Conservation (phyloP, 768 basidiomycete genomes). For the Lentinula aciculospora region DNA sequence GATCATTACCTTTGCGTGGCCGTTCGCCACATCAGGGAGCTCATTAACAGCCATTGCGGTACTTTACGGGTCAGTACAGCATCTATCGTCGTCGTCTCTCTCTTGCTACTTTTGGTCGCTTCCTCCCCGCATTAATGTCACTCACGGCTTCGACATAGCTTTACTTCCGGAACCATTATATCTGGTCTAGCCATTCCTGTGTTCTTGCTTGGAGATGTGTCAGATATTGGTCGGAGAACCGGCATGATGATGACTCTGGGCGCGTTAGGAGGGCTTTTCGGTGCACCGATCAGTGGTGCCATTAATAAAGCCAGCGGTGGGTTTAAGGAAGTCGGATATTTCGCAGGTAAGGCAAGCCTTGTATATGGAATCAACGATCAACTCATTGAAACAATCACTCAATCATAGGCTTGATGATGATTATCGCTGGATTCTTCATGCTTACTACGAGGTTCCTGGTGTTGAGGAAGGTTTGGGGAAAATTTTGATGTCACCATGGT, state of each 20-base stretch:
- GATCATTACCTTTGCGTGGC: constrained; percentile 66
- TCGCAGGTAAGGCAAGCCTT: constrained; percentile 34
- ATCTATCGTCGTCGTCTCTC: constrained; percentile 18
- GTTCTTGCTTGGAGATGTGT: constrained; percentile 52
- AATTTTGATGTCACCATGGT: not conserved
- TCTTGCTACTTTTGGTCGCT: not conserved
- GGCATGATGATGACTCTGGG: constrained; percentile 62
- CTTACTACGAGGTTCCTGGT: constrained; percentile 23
- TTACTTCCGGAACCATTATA: constrained; percentile 58
- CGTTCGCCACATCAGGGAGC: constrained; percentile 41
- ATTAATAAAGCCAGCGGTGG: constrained; percentile 48
- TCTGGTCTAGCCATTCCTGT: constrained; percentile 52
- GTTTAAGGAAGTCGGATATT: constrained; percentile 50
- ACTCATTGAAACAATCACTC: not conserved
- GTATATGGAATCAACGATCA: not conserved
- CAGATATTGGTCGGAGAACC: constrained; percentile 58
- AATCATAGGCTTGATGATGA: constrained; percentile 22
- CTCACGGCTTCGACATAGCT: constrained; percentile 28
- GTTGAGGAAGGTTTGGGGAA: constrained; percentile 17
- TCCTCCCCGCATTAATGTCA: constrained; percentile 6
- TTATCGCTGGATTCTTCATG: constrained; percentile 25
- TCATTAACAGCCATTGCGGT: constrained; percentile 49
- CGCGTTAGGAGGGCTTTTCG: constrained; percentile 57
- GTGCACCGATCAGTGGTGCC: constrained; percentile 71
- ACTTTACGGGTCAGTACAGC: constrained; percentile 52